phyloP scores from a whole-genome alignment of 768 basidiomycete species.

The Pluteus cervinus region DNA sequence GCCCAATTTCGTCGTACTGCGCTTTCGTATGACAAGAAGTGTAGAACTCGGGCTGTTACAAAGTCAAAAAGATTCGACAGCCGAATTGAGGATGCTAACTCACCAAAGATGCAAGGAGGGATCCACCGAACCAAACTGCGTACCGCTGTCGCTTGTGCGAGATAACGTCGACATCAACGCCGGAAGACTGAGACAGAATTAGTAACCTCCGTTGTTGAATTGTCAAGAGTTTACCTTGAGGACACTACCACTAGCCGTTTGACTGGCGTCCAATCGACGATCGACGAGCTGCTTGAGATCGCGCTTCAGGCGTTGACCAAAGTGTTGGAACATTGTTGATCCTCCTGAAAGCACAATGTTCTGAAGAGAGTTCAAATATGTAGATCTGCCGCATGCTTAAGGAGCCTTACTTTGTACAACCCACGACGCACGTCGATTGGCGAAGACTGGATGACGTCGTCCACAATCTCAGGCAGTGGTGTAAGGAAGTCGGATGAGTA shows the following conservation, averaged over 20 bases:
- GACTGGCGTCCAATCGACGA: constrained; percentile 76
- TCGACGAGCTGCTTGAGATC: constrained; percentile 95
- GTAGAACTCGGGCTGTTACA: constrained; percentile 84
- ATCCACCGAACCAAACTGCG: constrained; percentile 98
- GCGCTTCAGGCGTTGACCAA: constrained; percentile 93
- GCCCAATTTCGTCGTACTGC: constrained; percentile 91
- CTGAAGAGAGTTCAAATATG: constrained; percentile 31
- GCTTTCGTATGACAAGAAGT: constrained; percentile 91
- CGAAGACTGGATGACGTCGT: constrained; percentile 90
- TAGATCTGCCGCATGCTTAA: no score
- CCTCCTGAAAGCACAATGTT: constrained; percentile 98
- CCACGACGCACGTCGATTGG: constrained; percentile 97
- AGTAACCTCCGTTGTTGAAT: background rate
- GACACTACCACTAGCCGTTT: constrained; percentile 63
- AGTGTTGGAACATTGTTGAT: constrained; percentile 99
- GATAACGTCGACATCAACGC: constrained; percentile 97
- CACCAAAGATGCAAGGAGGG: constrained; percentile 87
- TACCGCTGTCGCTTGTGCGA: constrained; percentile 97
- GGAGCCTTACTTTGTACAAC: constrained; percentile 72
- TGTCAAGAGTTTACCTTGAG: constrained; percentile 51
- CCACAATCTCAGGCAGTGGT: constrained; percentile 93
- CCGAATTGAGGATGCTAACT: constrained; percentile 18
- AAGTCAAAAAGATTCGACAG: background rate
- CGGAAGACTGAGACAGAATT: constrained; percentile 67
- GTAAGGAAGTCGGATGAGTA: constrained; percentile 97